Percentiles rank a stretch among this genome's conserved stretches.
These are phyloP conservation scores for Coemansia sp. DNA, from an alignment of 192 early-diverging fungal genomes.

Conservation along the genomic window DNA sequence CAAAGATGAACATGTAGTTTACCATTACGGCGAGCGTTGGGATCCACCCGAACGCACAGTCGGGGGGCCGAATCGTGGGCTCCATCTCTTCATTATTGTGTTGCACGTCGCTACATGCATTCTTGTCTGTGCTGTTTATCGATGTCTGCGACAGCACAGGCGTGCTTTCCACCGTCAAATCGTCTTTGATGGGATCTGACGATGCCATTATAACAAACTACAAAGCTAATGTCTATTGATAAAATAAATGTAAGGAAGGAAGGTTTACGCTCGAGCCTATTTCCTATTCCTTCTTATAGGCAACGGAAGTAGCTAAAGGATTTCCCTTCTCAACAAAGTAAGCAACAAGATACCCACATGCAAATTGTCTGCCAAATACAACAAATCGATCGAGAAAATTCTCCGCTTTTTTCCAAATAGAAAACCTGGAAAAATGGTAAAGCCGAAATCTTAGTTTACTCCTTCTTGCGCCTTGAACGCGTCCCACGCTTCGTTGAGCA, in stretches of 20 bases:
- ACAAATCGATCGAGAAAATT: conserved; percentile 11
- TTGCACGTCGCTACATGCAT: background rate
- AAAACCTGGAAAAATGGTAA: background rate
- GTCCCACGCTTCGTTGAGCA: conserved; percentile 95
- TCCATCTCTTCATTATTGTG: background rate
- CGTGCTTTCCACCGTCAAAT: conserved; percentile 1
- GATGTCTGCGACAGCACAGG: background rate
- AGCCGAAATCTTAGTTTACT: conserved; percentile 25
- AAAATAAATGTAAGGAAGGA: background rate
- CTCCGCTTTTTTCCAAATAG: conserved; percentile 22
- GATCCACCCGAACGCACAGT: conserved; percentile 43
- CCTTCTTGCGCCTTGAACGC: conserved; percentile 82
- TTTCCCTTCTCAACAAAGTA: background rate
- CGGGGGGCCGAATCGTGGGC: conserved; percentile 18
- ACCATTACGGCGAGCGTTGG: conserved; percentile 51
- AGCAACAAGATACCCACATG: background rate
- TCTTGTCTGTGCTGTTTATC: background rate
- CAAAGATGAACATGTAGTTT: conserved; percentile 54
- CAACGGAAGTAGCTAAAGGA: background rate
- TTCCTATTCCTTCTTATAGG: background rate
- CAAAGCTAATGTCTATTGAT: background rate
- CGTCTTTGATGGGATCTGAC: background rate
- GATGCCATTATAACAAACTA: background rate
- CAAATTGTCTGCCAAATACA: background rate
- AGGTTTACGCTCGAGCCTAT: background rate